Evolutionary conservation across 2,329 filamentous ascomycete species (phyloP).

Genomic region (Biscogniauxia sp.): DNA sequence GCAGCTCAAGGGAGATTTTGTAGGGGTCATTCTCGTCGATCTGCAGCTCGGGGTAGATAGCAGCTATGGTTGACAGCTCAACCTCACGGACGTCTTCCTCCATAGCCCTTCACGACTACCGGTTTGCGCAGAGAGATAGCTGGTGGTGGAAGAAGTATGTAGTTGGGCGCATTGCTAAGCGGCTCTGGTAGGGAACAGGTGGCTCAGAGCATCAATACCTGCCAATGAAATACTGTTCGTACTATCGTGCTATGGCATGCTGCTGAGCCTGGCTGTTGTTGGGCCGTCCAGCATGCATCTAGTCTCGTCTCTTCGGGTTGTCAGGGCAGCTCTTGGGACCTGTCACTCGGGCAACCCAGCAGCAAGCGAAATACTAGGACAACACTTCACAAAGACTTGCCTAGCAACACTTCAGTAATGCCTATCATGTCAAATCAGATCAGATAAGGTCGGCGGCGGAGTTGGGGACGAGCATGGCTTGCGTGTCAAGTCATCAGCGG

Average conservation of each 20-base stretch:
- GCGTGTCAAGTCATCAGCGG: neutral
- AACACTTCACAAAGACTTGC: too few relatives aligned
- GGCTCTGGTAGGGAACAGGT: neutral
- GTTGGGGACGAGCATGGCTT: too few relatives aligned
- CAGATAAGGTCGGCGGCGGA: too few relatives aligned
- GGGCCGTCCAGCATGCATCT: neutral
- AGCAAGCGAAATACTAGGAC: too few relatives aligned
- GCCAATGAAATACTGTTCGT: neutral
- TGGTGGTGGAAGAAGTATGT: constrained; percentile 12
- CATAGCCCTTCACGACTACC: constrained; percentile 27
- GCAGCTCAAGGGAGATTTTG: constrained; percentile 55
- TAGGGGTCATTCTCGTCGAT: constrained; percentile 42
- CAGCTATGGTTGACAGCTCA: constrained; percentile 59
- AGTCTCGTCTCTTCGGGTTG: too few relatives aligned
- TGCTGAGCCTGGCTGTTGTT: neutral
- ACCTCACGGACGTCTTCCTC: constrained; percentile 50
- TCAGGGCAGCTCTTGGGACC: neutral
- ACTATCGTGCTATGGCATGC: neutral
- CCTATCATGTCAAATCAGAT: too few relatives aligned
- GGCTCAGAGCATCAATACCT: neutral
- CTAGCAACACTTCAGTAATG: too few relatives aligned
- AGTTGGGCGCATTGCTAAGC: constrained; percentile 17
- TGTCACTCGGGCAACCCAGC: neutral
- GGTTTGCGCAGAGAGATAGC: constrained; percentile 14
- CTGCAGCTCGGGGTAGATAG: constrained; percentile 66